These are phyloP conservation scores for Mortierella antarctica DNA, from an alignment of 192 early-diverging fungal genomes.

Conservation along the genomic window DNA sequence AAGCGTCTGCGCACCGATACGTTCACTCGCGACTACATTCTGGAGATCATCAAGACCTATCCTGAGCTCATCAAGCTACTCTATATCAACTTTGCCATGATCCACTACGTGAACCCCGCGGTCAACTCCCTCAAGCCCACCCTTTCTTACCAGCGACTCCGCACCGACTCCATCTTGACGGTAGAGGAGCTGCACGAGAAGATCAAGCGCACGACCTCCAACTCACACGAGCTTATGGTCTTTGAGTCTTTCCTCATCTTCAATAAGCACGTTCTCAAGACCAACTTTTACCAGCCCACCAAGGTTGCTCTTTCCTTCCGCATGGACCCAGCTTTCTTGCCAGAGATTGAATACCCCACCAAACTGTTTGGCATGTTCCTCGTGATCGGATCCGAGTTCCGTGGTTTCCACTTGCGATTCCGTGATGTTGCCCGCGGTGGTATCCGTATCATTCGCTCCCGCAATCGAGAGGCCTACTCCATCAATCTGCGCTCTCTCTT, in stretches of 20 bases:
- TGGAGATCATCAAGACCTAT: conserved; percentile 95
- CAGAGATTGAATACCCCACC: conserved; percentile 92
- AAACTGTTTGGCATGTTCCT: conserved; percentile 95
- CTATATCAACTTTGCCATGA: conserved; percentile 94
- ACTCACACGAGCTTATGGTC: conserved; percentile 94
- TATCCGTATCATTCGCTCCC: conserved; percentile 96
- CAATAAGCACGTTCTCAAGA: conserved; percentile 98
- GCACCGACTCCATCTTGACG: conserved; percentile 73
- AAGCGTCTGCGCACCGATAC: conserved; percentile 97
- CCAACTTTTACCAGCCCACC: conserved; percentile 99
- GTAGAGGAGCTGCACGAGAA: conserved; percentile 89
- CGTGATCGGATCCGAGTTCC: conserved; percentile 97
- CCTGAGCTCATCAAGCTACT: conserved; percentile 92
- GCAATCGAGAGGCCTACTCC: conserved; percentile 95
- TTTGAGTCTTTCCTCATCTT: conserved; percentile 96
- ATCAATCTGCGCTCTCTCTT: conserved; percentile 97
- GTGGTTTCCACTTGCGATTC: conserved; percentile 99
- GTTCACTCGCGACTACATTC: conserved; percentile 97
- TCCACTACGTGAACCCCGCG: conserved; percentile 86
- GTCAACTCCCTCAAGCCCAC: conserved; percentile 66
- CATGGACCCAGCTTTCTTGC: conserved; percentile 92
- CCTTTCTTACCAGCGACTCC: conserved; percentile 90
- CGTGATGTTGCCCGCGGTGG: conserved; percentile 97
- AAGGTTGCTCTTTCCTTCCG: conserved; percentile 99
- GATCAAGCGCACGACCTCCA: conserved; percentile 88